These are phyloP conservation scores for Phragmites australis DNA, from an alignment of 176 grass and related monocot species.

Conservation along the genomic window DNA sequence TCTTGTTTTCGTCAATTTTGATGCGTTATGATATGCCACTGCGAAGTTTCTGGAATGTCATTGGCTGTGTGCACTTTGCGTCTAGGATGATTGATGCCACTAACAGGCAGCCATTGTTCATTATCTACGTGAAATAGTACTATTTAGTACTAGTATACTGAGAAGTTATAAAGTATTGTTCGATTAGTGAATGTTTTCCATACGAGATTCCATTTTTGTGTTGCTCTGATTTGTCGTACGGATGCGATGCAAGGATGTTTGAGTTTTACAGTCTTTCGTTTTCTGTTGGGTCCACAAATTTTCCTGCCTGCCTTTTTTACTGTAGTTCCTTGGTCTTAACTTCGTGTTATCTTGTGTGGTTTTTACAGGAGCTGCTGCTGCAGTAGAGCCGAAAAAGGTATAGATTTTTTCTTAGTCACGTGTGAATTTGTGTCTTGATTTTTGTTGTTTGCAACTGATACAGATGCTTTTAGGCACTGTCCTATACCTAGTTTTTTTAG, in stretches of 20 bases:
- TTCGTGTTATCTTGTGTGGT: constrained; percentile 5
- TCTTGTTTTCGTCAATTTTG: not conserved
- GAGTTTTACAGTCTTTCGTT: not conserved
- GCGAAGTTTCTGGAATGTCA: constrained; percentile 5
- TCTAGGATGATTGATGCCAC: not conserved
- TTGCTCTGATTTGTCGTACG: not conserved
- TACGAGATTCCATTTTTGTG: not conserved
- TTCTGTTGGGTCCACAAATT: not conserved
- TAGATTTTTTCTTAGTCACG: constrained; percentile 4
- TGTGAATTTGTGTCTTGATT: constrained; percentile 4
- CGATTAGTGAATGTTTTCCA: not conserved
- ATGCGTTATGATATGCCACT: not conserved
- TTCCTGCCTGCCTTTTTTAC: not conserved
- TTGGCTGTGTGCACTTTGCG: not conserved
- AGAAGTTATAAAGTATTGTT: not conserved
- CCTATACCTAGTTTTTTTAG: not conserved
- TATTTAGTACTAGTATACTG: not conserved
- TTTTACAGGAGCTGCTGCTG: constrained; percentile 39
- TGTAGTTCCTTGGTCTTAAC: constrained; percentile 30
- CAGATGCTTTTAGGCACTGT: not conserved
- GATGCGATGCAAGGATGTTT: not conserved
- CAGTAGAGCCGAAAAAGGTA: constrained; percentile 45
- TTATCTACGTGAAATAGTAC: constrained; percentile 2
- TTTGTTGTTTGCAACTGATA: not conserved
- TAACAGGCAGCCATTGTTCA: not conserved